phyloP scores from a whole-genome alignment of 805 yeast genomes.

The Scheffersomyces stipitis region DNA sequence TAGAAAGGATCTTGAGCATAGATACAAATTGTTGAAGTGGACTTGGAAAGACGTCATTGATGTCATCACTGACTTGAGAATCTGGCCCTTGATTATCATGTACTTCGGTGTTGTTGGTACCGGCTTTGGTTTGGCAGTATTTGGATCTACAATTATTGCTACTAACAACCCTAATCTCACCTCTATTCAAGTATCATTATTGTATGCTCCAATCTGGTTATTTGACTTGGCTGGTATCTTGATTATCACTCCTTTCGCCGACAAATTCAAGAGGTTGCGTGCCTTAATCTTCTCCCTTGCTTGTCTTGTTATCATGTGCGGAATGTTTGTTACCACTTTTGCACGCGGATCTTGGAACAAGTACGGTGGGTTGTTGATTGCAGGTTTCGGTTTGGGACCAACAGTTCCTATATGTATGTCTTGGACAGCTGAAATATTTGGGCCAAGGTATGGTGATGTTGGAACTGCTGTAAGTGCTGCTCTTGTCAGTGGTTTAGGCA shows the following conservation, averaged over 20 bases:
- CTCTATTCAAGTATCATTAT: conserved; percentile 67
- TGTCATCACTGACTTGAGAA: conserved; percentile 60
- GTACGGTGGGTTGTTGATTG: conserved; percentile 77
- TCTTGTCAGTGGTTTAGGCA: conserved; percentile 81
- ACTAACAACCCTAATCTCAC: conserved; percentile 61
- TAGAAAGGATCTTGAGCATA: conserved; percentile 54
- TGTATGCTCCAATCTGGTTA: conserved; percentile 89
- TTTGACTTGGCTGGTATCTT: conserved; percentile 78
- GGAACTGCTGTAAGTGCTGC: conserved; percentile 86
- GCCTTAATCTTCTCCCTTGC: conserved; percentile 63
- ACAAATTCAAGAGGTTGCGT: conserved; percentile 57
- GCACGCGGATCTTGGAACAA: conserved; percentile 73
- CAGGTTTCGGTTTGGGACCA: conserved; percentile 88
- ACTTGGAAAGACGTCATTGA: conserved; percentile 53
- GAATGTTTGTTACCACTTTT: conserved; percentile 73
- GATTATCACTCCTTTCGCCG: conserved; percentile 77
- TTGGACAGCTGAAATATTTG: conserved; percentile 75
- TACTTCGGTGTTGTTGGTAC: conserved; percentile 91
- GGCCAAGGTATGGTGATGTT: conserved; percentile 71
- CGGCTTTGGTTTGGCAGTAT: conserved; percentile 84
- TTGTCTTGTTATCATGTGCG: conserved; percentile 66
- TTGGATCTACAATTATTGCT: conserved; percentile 74
- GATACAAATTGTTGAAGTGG: conserved; percentile 55
- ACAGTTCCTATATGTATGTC: conserved; percentile 90
- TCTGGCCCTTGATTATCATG: conserved; percentile 84